Evolutionary conservation across 2,329 filamentous ascomycete genomes (phyloP).

Genomic region (Epichloe coenophiala): DNA sequence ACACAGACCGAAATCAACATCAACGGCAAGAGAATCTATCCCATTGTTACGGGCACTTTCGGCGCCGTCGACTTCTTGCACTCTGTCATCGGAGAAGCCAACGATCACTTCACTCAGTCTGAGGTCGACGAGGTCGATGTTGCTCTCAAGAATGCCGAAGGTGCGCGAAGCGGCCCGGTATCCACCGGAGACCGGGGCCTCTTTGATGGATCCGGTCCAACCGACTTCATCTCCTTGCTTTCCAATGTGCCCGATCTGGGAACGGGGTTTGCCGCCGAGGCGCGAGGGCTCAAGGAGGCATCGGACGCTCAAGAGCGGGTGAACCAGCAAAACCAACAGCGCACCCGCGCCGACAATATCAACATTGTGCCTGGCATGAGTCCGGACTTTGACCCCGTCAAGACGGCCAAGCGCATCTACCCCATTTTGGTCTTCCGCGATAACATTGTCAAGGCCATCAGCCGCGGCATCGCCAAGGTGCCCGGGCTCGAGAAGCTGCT

Average conservation of each 20-base stretch:
- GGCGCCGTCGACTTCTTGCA: conserved; percentile 77
- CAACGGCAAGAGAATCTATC: conserved; percentile 53
- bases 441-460: conserved; percentile 81
- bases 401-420: conserved; percentile 72
- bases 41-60: conserved; percentile 60
- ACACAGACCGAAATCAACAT: conserved; percentile 47
- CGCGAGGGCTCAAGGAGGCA: conserved; percentile 44
- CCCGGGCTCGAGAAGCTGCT: conserved; percentile 82
- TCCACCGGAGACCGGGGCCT: conserved; percentile 27
- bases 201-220: conserved; percentile 26
- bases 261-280: conserved; percentile 52
- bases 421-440: conserved; percentile 90
- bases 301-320: conserved; percentile 51
- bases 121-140: conserved; percentile 71
- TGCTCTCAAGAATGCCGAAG: conserved; percentile 56
- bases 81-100: conserved; percentile 63
- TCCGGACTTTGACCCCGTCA: conserved; percentile 61
- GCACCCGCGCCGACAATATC: conserved; percentile 27
- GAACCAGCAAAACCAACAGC: conserved; percentile 34
- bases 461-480: conserved; percentile 75
- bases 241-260: conserved; percentile 61
- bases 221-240: conserved; percentile 59
- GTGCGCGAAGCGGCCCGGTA: conserved; percentile 22
- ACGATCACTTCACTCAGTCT: conserved; percentile 73
- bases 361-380: conserved; percentile 63